Base-by-base conservation (phyloP, 2,329 filamentous ascomycete species). In the Stagonosporopsis rhizophila region DNA sequence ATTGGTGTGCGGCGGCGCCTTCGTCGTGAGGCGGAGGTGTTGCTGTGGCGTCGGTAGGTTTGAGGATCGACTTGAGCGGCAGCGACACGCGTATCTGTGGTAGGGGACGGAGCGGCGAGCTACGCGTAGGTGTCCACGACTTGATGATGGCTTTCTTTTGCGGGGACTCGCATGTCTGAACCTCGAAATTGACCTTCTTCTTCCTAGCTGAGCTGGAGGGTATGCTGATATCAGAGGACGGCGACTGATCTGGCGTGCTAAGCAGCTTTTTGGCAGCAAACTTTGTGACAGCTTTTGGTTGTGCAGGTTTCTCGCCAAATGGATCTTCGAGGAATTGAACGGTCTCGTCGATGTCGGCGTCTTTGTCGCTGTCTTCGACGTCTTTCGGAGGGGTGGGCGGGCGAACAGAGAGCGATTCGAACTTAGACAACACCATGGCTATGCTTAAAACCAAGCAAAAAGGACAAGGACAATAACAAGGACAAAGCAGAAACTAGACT, bases 1-100 rank as follows among this genome's bases (percentile, higher is more conserved):
- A 79, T 23, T 78, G 81, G 62, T 79, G 82, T 56, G 77, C 77
- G 59, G 73, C 76, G 65, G 65, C 71, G 69, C 59, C 68, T 73
- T 72, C 74, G 62, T 78, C 68, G 60, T 74, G 60, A 12, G 67
- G 60, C 59, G 78, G 63, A 55, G 74, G 59, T 65, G 77, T 63
- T 49, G 69, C 54, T 49, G 72, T 62, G 58, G 70, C 75, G 78
- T 71, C 75, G 81, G 74, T 84, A 20, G 87, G 83, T 74, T 99
- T 99, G 57, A 99, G 83, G 49, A 99, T 99, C 3, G 87, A 89
- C 67, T 88, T 89, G n/a, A 83, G 73, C 6, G 86, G 84, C 61
- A 81, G 84, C 40, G 78, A 80, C 60, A 84, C 80, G 58, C 81
- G 81, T 37, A 78, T 78, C 52, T 80, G 80, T 30, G 79, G 81